Conservation (phyloP, 2,329 filamentous ascomycete genomes). For the Nannizzia gypsea region DNA sequence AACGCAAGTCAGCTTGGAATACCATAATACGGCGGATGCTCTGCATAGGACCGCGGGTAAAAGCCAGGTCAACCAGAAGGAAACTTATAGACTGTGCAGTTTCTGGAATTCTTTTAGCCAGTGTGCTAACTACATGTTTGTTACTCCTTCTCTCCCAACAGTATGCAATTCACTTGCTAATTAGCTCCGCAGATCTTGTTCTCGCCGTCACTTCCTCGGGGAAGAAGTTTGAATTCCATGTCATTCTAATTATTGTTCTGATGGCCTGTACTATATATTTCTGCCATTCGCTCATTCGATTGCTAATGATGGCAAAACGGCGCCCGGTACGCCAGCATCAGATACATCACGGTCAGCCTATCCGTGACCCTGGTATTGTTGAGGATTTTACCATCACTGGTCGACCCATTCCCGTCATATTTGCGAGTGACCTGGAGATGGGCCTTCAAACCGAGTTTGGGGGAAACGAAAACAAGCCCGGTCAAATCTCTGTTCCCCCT, state of each 20-base stretch:
- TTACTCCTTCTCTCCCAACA: slow-evolving; percentile 15
- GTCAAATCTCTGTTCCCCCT: slow-evolving; percentile 43
- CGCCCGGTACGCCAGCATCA: slow-evolving; percentile 34
- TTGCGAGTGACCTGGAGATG: slow-evolving; percentile 63
- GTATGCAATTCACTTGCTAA: neutral
- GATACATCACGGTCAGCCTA: neutral
- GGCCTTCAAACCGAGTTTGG: slow-evolving; percentile 33
- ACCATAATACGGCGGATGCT: slow-evolving; percentile 9
- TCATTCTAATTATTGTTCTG: slow-evolving; percentile 68
- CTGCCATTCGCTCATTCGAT: slow-evolving; percentile 62
- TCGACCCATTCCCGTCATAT: slow-evolving; percentile 63
- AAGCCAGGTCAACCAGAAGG: slow-evolving; percentile 14
- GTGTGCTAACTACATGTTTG: slow-evolving; percentile 56
- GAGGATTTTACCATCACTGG: slow-evolving; percentile 58
- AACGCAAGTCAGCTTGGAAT: neutral
- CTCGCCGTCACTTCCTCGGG: slow-evolving; percentile 56
- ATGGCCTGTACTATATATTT: slow-evolving; percentile 66
- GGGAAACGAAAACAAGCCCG: slow-evolving; percentile 39
- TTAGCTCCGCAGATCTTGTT: slow-evolving; percentile 49
- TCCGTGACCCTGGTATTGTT: neutral
- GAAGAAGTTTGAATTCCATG: slow-evolving; percentile 59
- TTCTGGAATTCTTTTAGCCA: slow-evolving; percentile 50
- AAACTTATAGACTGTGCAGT: slow-evolving; percentile 52
- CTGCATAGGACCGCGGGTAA: slow-evolving; percentile 14
- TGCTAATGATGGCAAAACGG: slow-evolving; percentile 55